Conservation (phyloP, 495 filamentous ascomycete species). For the Penicillium herquei region DNA sequence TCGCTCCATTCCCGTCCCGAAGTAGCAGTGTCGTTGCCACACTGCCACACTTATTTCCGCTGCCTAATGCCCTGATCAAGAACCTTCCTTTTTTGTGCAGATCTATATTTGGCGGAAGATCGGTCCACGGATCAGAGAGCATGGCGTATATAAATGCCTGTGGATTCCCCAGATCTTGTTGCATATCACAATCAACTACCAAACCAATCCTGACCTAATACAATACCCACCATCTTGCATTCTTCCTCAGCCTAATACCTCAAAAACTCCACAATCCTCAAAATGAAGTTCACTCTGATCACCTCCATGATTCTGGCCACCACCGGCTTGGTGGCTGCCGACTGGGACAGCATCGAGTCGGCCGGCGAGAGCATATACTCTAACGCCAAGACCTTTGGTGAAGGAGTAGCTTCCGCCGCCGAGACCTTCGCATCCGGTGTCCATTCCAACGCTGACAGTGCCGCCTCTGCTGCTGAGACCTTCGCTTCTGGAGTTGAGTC, state of each 20-base stretch:
- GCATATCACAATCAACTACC: neutral
- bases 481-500: slow-evolving; percentile 15
- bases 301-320: slow-evolving; percentile 25
- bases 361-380: slow-evolving; percentile 3
- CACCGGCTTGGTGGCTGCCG: slow-evolving; percentile 19
- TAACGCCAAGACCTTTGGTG: neutral
- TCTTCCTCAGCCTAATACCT: neutral
- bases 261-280: neutral
- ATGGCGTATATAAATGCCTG: neutral
- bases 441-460: slow-evolving; percentile 3
- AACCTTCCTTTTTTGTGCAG: neutral
- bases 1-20: neutral
- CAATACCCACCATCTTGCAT: neutral
- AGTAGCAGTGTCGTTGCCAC: slow-evolving; percentile 3
- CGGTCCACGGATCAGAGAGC: neutral
- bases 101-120: slow-evolving; percentile 3
- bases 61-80: neutral
- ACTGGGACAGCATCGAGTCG: slow-evolving; percentile 19
- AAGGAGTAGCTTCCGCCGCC: neutral
- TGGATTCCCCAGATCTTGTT: neutral
- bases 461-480: slow-evolving; percentile 12
- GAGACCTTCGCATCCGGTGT: slow-evolving; percentile 1
- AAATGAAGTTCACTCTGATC: slow-evolving; percentile 31
- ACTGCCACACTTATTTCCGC: neutral
- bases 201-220: neutral